Evolutionary conservation across 495 filamentous ascomycete genomes (phyloP).

Genomic region (Lasiosphaeria miniovina): DNA sequence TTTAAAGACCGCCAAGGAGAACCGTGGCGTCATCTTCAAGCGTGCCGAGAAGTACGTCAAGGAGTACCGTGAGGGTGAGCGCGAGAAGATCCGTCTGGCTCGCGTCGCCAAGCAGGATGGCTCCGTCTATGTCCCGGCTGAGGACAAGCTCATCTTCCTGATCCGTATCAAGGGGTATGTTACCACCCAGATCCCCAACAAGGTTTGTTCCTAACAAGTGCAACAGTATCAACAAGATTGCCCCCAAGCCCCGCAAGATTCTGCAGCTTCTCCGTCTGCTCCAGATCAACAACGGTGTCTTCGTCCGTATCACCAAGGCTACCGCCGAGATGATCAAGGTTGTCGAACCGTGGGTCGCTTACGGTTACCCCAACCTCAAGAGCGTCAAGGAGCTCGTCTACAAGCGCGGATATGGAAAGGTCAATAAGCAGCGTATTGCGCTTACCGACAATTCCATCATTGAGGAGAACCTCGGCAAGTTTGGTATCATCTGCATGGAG

Average conservation of each 20-base stretch:
- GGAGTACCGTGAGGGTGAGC: conserved; percentile 97
- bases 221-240: conserved; percentile 98
- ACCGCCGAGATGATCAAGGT: conserved; percentile 97
- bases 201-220: conserved; percentile 6
- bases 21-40: conserved; percentile 98
- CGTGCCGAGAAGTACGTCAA: conserved; percentile 99
- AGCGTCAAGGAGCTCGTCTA: conserved; percentile 97
- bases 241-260: conserved; percentile 99
- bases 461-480: conserved; percentile 93
- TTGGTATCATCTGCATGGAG: conserved; percentile 98
- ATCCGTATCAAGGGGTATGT: conserved; percentile 95
- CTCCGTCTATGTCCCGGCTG: conserved; percentile 87
- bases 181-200: not conserved
- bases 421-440: conserved; percentile 92
- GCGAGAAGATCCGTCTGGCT: conserved; percentile 91
- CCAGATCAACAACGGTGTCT: conserved; percentile 99
- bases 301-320: conserved; percentile 95
- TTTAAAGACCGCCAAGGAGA: conserved; percentile 86
- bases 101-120: conserved; percentile 88
- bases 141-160: conserved; percentile 97
- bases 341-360: conserved; percentile 96
- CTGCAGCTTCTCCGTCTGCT: conserved; percentile 97
- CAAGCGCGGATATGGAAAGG: conserved; percentile 98
- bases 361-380: conserved; percentile 99
- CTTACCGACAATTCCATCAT: conserved; percentile 98